Percentiles rank a stretch among this genome's conserved stretches.
Evolutionary conservation across 805 yeast genomes (phyloP).

Genomic region (Clavispora vitiphila): DNA sequence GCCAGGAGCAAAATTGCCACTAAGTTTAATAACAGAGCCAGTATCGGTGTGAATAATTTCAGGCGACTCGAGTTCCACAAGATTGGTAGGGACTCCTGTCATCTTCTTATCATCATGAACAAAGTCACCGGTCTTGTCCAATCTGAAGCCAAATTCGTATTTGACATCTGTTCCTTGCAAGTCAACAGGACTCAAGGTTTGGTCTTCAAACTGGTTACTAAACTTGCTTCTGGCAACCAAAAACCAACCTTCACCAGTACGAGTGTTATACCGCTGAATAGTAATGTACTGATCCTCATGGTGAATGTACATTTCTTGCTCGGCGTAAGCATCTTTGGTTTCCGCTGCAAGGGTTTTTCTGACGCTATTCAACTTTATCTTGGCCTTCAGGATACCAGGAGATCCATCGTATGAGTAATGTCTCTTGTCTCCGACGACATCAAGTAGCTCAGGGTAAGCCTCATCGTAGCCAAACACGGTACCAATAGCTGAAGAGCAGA

Average conservation of each 20-base stretch:
- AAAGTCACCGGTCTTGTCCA: constrained; percentile 49
- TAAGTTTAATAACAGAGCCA: constrained; percentile 52
- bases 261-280: constrained; percentile 77
- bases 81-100: constrained; percentile 61
- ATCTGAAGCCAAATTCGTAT: constrained; percentile 53
- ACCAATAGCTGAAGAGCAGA: constrained; percentile 92
- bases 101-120: constrained; percentile 38
- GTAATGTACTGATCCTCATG: constrained; percentile 92
- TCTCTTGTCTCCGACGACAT: constrained; percentile 74
- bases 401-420: constrained; percentile 45
- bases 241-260: constrained; percentile 84
- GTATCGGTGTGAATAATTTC: constrained; percentile 39
- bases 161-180: constrained; percentile 58
- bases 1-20: constrained; percentile 75
- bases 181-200: constrained; percentile 51
- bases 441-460: constrained; percentile 74
- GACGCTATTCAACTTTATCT: constrained; percentile 52
- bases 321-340: constrained; percentile 47
- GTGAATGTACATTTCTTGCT: constrained; percentile 88
- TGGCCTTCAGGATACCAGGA: constrained; percentile 75
- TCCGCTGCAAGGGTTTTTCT: constrained; percentile 54
- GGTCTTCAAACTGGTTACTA: constrained; percentile 37
- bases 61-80: constrained; percentile 51
- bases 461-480: constrained; percentile 94
- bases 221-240: constrained; percentile 86